Evolutionary conservation across 2,329 filamentous ascomycete genomes (phyloP), one percentile per base, ranked within the genome.

Genomic region (Fusarium sp.): DNA sequence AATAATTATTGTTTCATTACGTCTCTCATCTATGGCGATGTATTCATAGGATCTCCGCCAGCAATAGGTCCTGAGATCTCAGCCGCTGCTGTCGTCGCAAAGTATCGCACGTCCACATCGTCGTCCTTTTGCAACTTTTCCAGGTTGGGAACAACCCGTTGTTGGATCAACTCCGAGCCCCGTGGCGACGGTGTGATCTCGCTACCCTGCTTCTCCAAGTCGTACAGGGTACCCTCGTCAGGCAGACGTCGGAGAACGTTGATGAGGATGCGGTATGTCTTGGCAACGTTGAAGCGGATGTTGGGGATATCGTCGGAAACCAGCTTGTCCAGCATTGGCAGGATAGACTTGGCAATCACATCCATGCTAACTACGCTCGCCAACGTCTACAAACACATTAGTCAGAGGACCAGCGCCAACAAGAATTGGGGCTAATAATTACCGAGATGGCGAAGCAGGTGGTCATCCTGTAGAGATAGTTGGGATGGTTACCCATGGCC

Each of bases 371-470:
- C 91, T 49, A 96, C 96, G 29, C 91, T 91, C 27, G 95, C 91
- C 62, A 99, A 88, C 21, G 94, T 99, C 95, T 99, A 44, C 2
- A 33, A 37, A 57, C 35, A 17, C 17, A 65, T 61, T 66, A 78
- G 70, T 63, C 33, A 63, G 42, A 37, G 14, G 19, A 35, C 6
- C 21, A 17, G 31, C 14, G 14, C 2, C 31, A 19, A 19, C 35
- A 27, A n/a, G 38, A 43, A 25, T 33, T n/a, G 15, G 10, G 7
- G 9, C 6, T 3, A 9, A 23, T 49, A 85, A 91, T 82, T 84
- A 99, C 95, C 70, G 93, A 94, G 67, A 99, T 96, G 61, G 95
- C 95, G 76, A 99, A 99, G 80, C 94, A 98, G n/a, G 95, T 99
- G 9, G 95, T 99, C 95, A 99, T 99, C 75, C 95, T 87, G 84